These are phyloP conservation scores for Blastocystis sp. DNA, from an alignment of 352 stramenopile genomes.

Conservation along the genomic window DNA sequence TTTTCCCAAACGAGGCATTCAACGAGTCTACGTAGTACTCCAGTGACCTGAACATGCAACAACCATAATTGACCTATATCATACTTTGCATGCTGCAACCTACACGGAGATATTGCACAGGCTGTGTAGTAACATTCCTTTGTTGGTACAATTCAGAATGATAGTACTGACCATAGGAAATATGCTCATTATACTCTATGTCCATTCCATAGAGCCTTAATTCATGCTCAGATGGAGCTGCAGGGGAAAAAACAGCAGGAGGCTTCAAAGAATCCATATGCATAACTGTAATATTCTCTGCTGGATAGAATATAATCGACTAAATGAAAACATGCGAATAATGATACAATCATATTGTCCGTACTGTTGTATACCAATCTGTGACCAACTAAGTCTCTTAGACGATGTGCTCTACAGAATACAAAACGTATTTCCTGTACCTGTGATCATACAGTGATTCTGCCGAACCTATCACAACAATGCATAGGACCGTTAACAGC, in stretches of 20 bases:
- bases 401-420: not conserved
- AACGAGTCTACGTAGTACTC: not conserved
- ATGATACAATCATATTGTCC: not conserved
- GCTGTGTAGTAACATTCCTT: not conserved
- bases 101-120: not conserved
- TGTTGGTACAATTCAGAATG: slow-evolving; percentile 17
- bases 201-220: not conserved
- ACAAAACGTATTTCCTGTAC: not conserved
- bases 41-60: not conserved
- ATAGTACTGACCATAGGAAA: not conserved
- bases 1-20: not conserved
- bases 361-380: not conserved
- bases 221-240: not conserved
- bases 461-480: not conserved
- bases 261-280: not conserved
- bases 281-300: not conserved
- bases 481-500: not conserved
- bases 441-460: slow-evolving; percentile 12
- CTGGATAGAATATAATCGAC: not conserved
- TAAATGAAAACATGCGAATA: not conserved
- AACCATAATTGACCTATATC: slow-evolving; percentile 27
- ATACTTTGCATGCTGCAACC: not conserved
- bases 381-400: not conserved
- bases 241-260: not conserved
- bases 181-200: not conserved